Percentiles rank a stretch among this genome's conserved stretches.
Evolutionary conservation across 805 yeast species (phyloP).

Genomic region (Nakazawaea molendinolei): DNA sequence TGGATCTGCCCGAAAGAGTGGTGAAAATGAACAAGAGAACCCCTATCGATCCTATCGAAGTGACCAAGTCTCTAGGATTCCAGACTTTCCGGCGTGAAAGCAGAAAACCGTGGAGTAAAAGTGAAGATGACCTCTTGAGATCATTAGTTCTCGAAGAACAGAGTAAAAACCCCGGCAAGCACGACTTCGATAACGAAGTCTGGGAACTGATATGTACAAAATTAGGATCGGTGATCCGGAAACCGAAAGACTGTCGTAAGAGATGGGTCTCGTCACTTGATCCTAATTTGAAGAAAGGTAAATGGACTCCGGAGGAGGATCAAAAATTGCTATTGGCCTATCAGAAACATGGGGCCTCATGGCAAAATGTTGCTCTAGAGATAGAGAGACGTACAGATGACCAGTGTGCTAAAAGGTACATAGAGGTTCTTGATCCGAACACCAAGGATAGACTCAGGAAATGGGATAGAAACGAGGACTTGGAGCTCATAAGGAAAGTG

Average conservation of each 20-base stretch:
- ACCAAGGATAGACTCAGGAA: conserved; percentile 71
- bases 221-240: conserved; percentile 39
- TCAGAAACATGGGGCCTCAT: conserved; percentile 64
- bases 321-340: conserved; percentile 55
- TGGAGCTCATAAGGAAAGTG: conserved; percentile 59
- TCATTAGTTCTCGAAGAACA: conserved; percentile 31
- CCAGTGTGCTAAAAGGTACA: conserved; percentile 88
- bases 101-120: conserved; percentile 67
- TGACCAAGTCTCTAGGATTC: conserved; percentile 68
- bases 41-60: conserved; percentile 42
- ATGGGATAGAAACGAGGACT: conserved; percentile 78
- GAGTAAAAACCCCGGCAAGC: conserved; percentile 15
- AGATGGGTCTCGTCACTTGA: conserved; percentile 84
- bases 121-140: conserved; percentile 59
- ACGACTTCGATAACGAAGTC: conserved; percentile 36
- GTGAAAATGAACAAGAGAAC: no score
- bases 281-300: conserved; percentile 75
- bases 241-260: conserved; percentile 78
- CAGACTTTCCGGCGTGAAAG: conserved; percentile 61
- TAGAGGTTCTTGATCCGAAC: conserved; percentile 80
- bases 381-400: conserved; percentile 88
- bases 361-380: conserved; percentile 77
- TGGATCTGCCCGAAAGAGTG: no score
- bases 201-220: conserved; percentile 56
- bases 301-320: conserved; percentile 85